Evolutionary conservation across 805 yeast genomes (phyloP), one percentile per base, ranked within the genome.

Genomic region (Suhomyces xylopsoci): DNA sequence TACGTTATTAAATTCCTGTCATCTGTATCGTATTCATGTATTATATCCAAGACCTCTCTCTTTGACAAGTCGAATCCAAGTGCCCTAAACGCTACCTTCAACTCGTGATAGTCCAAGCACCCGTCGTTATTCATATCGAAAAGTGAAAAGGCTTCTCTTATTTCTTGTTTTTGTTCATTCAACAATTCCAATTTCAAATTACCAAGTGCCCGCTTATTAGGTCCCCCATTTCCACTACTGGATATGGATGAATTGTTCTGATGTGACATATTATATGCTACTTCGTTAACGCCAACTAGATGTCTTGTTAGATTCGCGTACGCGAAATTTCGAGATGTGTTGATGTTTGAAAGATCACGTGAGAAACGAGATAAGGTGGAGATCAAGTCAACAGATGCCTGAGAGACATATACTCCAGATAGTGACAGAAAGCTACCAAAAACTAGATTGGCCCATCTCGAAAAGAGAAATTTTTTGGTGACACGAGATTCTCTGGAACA

Each of bases 81-180:
- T 0, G 99, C 99, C 51, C 96, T 75, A 74, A 94, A 83, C 0
- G 99, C 97, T 17, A 91, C 97, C 69, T 90, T 92, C 58, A 90
- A 76, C 62, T 93, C 98, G 63, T 94, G 98, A 67, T 88, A 93
- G 62, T 94, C 97, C 49, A 94, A 77, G 58, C 78, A 81, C 3
- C 97, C 96, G 67, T 94, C 98, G 54, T 83, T 84, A 69, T 94
- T 90, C 88, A 90, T 85, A 64, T 94, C 99, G 68, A 94, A 94
- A 30, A 93, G 76, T 48, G 86, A 81, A 65, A 93, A 93, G 25
- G 97, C 97, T 65, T 92, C 97, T 55, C 90, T 78, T 58, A 92
- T 90, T 65, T 93, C 97, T 63, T 88, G 94, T 59, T 87, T 87
- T 66, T 91, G 96, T 62, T 91, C 97, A 51, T 88, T 90, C 54